phyloP scores from a whole-genome alignment of 306 rosid species.

The Carpinus viminea region DNA sequence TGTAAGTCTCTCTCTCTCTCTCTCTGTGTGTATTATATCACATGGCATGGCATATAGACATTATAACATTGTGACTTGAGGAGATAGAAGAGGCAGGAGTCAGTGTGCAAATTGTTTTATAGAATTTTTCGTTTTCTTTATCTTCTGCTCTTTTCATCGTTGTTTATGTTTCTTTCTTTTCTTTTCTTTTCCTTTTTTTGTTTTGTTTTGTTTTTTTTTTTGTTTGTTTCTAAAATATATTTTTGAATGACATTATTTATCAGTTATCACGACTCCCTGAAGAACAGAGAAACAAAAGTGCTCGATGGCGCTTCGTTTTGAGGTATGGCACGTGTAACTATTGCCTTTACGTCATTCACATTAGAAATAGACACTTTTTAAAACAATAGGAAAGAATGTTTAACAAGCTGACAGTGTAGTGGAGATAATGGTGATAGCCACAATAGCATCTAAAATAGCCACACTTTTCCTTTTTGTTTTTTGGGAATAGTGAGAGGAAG shows the following conservation, averaged over 20 bases:
- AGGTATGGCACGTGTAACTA: slow-evolving; percentile 41
- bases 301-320: slow-evolving; percentile 78
- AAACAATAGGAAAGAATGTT: background rate
- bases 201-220: background rate
- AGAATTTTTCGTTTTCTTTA: background rate
- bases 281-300: slow-evolving; percentile 9
- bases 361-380: background rate
- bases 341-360: background rate
- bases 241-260: background rate
- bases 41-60: background rate
- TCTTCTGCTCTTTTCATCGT: background rate
- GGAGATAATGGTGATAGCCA: background rate
- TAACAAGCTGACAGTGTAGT: background rate
- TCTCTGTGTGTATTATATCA: background rate
- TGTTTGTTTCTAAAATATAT: background rate
- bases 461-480: background rate
- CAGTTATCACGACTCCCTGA: slow-evolving; percentile 12
- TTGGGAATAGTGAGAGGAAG: background rate
- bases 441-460: background rate
- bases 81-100: background rate
- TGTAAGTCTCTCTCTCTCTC: background rate
- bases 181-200: background rate
- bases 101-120: background rate
- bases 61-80: background rate
- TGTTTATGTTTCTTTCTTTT: background rate